Percentiles rank a stretch among this genome's conserved stretches.
phyloP scores from a whole-genome alignment of 352 stramenopile genomes.

The Nothophytophthora sp. region DNA sequence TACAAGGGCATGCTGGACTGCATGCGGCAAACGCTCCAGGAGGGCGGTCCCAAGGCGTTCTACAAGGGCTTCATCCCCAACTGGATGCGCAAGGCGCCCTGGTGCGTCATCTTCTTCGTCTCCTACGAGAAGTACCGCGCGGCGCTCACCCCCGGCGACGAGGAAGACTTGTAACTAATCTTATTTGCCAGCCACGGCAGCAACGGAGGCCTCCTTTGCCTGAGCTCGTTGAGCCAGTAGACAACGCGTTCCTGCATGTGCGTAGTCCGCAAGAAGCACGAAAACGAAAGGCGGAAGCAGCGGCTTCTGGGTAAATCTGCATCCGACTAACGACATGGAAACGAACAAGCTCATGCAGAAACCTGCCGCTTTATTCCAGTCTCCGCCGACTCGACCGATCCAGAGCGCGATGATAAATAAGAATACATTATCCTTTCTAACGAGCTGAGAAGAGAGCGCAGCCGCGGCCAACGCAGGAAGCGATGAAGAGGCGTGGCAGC shows the following conservation, averaged over 20 bases:
- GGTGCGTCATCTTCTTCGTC: slow-evolving; percentile 89
- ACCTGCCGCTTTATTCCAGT: too few species aligned
- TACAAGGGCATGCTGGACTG: slow-evolving; percentile 80
- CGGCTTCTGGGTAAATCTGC: too few species aligned
- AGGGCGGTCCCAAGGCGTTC: slow-evolving; percentile 66
- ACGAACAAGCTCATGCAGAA: slow-evolving; percentile 2
- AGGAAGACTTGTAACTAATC: slow-evolving; percentile 14
- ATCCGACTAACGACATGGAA: too few species aligned
- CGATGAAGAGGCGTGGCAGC: slow-evolving; percentile 5
- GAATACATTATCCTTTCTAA: slow-evolving; percentile 34
- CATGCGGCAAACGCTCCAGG: slow-evolving; percentile 62
- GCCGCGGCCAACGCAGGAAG: background rate
- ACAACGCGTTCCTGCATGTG: too few species aligned
- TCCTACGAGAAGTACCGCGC: slow-evolving; percentile 83
- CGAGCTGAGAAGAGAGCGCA: slow-evolving; percentile 17
- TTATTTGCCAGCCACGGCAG: background rate
- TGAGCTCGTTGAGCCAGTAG: background rate
- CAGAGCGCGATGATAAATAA: slow-evolving; percentile 30
- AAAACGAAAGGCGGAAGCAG: too few species aligned
- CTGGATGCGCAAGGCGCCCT: slow-evolving; percentile 87
- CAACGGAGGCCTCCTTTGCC: too few species aligned
- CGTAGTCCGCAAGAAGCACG: too few species aligned
- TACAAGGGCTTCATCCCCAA: slow-evolving; percentile 90
- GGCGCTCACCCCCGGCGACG: slow-evolving; percentile 25
- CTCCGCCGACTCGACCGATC: background rate